A percentile compares a stretch with the other conserved stretches of the same genome.
Conservation (phyloP, 371 early-diverging fungal species). For the Smittium mucronatum region DNA sequence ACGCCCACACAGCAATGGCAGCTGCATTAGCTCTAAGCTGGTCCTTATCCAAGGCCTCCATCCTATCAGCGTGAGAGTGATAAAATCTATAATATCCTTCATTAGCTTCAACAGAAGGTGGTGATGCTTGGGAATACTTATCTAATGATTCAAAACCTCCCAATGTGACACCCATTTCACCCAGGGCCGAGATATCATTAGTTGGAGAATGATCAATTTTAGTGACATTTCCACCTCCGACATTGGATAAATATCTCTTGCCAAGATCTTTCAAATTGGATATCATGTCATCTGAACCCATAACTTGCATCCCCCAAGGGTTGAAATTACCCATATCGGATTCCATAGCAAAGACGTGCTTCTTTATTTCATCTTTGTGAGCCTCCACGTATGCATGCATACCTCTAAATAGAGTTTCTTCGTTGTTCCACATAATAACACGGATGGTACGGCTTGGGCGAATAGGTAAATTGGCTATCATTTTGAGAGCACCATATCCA, state of each 20-base stretch:
- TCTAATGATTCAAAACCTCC: constrained; percentile 25
- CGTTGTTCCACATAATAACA: constrained; percentile 42
- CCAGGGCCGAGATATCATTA: constrained; percentile 35
- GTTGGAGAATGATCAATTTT: constrained; percentile 27
- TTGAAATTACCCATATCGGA: constrained; percentile 42
- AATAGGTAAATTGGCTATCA: constrained; percentile 24
- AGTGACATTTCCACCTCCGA: constrained; percentile 29
- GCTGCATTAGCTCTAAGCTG: constrained; percentile 40
- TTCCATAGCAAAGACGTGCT: constrained; percentile 41
- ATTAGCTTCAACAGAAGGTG: constrained; percentile 10
- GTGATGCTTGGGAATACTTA: constrained; percentile 6
- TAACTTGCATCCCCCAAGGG: constrained; percentile 36
- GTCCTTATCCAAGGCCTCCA: constrained; percentile 36
- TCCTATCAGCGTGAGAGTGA: constrained; percentile 37
- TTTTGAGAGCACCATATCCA: constrained; percentile 39
- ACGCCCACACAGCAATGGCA: constrained; percentile 39
- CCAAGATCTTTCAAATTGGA: constrained; percentile 15
- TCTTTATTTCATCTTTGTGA: constrained; percentile 27
- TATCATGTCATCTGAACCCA: constrained; percentile 10
- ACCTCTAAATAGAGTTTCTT: constrained; percentile 40
- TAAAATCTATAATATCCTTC: constrained; percentile 38
- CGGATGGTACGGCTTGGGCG: constrained; percentile 41
- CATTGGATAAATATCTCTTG: constrained; percentile 11
- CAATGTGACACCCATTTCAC: constrained; percentile 35
- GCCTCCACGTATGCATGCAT: constrained; percentile 36